Evolutionary conservation across 2,329 filamentous ascomycete species (phyloP).

Genomic region (Diaporthe sp.): DNA sequence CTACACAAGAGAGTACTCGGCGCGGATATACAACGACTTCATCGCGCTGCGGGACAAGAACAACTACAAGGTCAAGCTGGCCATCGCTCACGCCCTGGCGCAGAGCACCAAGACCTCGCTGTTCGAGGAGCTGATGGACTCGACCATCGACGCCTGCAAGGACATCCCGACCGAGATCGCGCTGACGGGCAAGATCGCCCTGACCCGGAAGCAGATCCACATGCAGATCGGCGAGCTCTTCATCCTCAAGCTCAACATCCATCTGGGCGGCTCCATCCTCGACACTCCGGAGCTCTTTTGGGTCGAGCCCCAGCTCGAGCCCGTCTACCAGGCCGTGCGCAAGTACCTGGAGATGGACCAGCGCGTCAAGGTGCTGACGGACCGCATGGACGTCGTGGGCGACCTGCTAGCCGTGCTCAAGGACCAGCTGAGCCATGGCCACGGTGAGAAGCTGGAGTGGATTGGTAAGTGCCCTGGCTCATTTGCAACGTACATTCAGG

Average conservation of each 20-base stretch:
- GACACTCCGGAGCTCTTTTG: constrained; percentile 98
- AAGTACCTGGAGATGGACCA: constrained; percentile 99
- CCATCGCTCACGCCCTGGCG: constrained; percentile 94
- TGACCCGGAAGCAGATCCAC: constrained; percentile 93
- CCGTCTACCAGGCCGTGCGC: constrained; percentile 94
- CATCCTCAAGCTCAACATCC: constrained; percentile 97
- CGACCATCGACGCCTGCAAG: constrained; percentile 93
- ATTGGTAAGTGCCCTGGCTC: constrained; percentile 73
- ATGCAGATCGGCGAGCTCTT: constrained; percentile 99
- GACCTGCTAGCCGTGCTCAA: constrained; percentile 94
- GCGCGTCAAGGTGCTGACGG: constrained; percentile 88
- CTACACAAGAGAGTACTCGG: constrained; percentile 97
- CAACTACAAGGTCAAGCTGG: constrained; percentile 98
- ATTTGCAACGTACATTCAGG: not conserved
- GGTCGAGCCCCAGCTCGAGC: constrained; percentile 97
- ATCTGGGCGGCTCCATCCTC: constrained; percentile 95
- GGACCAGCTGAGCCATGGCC: constrained; percentile 93
- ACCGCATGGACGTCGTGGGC: constrained; percentile 91
- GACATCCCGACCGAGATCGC: constrained; percentile 95
- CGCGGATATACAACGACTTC: constrained; percentile 99
- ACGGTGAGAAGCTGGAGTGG: constrained; percentile 91
- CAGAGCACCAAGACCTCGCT: constrained; percentile 98
- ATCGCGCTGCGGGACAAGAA: constrained; percentile 94
- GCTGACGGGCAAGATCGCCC: constrained; percentile 89
- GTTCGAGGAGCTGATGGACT: constrained; percentile 95